phyloP scores from a whole-genome alignment of 768 basidiomycete species.

The Sutorius australiensis region DNA sequence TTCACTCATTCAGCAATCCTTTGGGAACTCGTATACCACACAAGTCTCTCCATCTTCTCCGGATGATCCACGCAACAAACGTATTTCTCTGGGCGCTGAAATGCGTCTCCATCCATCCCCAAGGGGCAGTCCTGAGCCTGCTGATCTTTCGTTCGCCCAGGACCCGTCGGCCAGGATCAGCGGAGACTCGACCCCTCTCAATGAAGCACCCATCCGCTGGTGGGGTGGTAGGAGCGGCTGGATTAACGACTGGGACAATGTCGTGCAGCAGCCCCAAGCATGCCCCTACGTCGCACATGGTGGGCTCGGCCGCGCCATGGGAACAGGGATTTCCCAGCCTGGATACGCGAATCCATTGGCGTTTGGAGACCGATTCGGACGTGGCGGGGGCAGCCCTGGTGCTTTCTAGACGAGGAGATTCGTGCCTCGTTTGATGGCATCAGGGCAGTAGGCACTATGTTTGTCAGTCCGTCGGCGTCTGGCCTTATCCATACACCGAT shows the following conservation, averaged over 20 bases:
- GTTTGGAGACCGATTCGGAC: slow-evolving; percentile 6
- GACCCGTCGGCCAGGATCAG: background rate
- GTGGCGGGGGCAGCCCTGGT: background rate
- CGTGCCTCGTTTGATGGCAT: slow-evolving; percentile 14
- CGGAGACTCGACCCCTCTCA: slow-evolving; percentile 12
- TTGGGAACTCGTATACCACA: background rate
- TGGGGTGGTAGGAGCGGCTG: slow-evolving; percentile 18
- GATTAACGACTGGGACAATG: slow-evolving; percentile 18
- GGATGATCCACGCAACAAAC: background rate
- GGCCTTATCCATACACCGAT: background rate
- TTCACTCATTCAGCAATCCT: slow-evolving; percentile 17
- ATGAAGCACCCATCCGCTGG: slow-evolving; percentile 20
- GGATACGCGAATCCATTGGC: background rate
- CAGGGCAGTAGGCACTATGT: background rate
- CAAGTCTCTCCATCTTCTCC: background rate
- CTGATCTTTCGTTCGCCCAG: background rate
- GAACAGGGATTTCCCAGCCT: background rate
- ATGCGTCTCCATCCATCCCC: background rate
- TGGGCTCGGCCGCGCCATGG: background rate
- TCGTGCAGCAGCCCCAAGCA: background rate
- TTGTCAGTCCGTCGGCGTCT: background rate
- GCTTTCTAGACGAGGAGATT: slow-evolving; percentile 20
- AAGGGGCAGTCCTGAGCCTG: background rate
- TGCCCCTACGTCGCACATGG: background rate
- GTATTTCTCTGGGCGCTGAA: slow-evolving; percentile 10